Evolutionary conservation across 2,329 filamentous ascomycete genomes (phyloP), one percentile per base, ranked within the genome.

Genomic region (Septoria petroselini): DNA sequence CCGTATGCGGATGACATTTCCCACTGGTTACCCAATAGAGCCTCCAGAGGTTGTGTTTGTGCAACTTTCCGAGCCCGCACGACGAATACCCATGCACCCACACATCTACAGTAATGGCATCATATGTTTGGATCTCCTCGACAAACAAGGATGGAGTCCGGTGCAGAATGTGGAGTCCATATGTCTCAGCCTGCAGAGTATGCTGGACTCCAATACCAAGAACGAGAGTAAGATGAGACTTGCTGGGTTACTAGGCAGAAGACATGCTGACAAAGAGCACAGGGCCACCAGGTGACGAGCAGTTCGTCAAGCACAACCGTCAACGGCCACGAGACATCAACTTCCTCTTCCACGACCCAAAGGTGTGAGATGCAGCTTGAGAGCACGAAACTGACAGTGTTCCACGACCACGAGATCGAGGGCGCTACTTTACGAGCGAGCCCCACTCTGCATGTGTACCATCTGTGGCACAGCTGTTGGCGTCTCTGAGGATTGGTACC

Each of bases 21-120:
- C 82, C 54, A 76, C 79, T 25, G 82, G 81, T 60, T 98, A 98
- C 66, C 93, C 93, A 12, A 98, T 98, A 63, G 91, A 96, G 74
- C 86, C 93, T 0, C 93, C 93, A 18, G 93, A 98, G 76, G 93
- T 97, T 58, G 86, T 87, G 49, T 98, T 98, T 66, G 77, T 88
- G 48, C 76, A 83, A 61, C 73, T 80, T 45, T 69, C 81, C 27
- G 63, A 64, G 31, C 68, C 71, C 1, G 68, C 70, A 33, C 77
- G 79, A 34, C 73, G 76, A 2, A 91, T 98, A 62, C 93, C 93
- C 1, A 91, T 95, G 69, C 93, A 98, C 65, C 93, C 93, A 2
- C 93, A 98, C 73, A 88, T 98, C 70, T 98, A 98, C 75, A 93
- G 87, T 62, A 98, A 98, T 70, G 93, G 93, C 62, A 95, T 97